These are phyloP conservation scores for Kalanchoe fedtschenkoi DNA, from an alignment of 164 flowering plant genomes.

Conservation along the genomic window DNA sequence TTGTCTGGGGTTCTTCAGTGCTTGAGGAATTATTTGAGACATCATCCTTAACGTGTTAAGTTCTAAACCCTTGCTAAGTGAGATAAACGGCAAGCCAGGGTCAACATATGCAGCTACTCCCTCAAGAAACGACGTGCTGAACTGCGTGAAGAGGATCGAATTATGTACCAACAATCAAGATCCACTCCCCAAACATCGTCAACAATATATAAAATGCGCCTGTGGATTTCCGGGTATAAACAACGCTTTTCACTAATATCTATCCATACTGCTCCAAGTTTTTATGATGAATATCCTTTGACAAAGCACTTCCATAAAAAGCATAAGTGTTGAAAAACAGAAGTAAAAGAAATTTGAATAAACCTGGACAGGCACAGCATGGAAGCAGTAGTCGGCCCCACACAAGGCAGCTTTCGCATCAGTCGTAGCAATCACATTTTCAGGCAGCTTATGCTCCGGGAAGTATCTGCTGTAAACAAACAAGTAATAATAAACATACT, in stretches of 20 bases:
- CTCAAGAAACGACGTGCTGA: slow-evolving; percentile 82
- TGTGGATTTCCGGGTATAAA: neutral
- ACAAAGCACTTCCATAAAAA: neutral
- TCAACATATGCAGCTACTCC: slow-evolving; percentile 67
- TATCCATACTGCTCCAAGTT: too few relatives aligned
- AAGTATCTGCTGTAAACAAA: slow-evolving; percentile 59
- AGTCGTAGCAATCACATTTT: slow-evolving; percentile 73
- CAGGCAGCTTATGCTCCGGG: slow-evolving; percentile 73
- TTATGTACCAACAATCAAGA: neutral
- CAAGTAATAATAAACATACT: neutral
- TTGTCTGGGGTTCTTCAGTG: slow-evolving; percentile 74
- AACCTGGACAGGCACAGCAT: slow-evolving; percentile 98
- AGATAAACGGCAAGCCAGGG: slow-evolving; percentile 81
- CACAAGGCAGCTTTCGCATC: slow-evolving; percentile 70
- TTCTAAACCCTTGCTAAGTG: slow-evolving; percentile 94
- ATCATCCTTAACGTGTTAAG: slow-evolving; percentile 85
- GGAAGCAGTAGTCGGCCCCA: slow-evolving; percentile 83
- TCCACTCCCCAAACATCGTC: neutral
- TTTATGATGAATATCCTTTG: too few relatives aligned
- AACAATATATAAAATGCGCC: neutral
- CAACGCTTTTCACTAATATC: too few relatives aligned
- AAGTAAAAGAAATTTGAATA: neutral
- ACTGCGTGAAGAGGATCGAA: slow-evolving; percentile 42
- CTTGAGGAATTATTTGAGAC: slow-evolving; percentile 88
- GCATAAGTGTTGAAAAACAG: neutral